A percentile compares a stretch with the other conserved stretches of the same genome.
These are phyloP conservation scores for Aulographum hederae DNA, from an alignment of 2,329 filamentous ascomycete species.

Conservation along the genomic window DNA sequence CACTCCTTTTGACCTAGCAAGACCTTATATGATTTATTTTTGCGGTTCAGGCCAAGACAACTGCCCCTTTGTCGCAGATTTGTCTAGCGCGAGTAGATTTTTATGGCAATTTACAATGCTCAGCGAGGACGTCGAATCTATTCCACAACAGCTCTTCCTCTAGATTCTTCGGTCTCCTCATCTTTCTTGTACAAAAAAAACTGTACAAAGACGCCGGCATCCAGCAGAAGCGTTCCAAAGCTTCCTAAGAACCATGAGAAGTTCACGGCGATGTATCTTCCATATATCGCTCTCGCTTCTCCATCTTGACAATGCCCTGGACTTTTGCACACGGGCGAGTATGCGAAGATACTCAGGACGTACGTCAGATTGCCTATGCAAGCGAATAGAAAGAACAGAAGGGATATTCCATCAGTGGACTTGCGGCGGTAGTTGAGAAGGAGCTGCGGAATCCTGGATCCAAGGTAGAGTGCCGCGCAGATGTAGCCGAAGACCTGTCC, in stretches of 20 bases:
- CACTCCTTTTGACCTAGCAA: no score
- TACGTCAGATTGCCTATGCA: conserved; percentile 92
- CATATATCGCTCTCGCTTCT: conserved; percentile 52
- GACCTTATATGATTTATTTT: no score
- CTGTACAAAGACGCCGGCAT: conserved; percentile 74
- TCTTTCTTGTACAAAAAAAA: conserved; percentile 65
- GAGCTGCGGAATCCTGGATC: conserved; percentile 75
- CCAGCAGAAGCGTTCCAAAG: conserved; percentile 68
- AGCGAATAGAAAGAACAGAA: conserved; percentile 92
- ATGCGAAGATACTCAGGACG: conserved; percentile 80
- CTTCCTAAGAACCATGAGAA: conserved; percentile 81
- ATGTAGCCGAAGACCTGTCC: conserved; percentile 91
- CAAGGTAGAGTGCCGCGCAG: conserved; percentile 76
- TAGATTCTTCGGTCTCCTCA: conserved; percentile 13
- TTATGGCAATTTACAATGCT: no score
- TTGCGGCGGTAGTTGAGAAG: conserved; percentile 84
- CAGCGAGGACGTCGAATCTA: no score
- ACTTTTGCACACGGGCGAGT: conserved; percentile 40
- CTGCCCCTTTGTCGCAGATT: no score
- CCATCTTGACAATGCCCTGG: conserved; percentile 37
- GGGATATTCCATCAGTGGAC: conserved; percentile 79
- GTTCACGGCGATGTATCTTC: conserved; percentile 73
- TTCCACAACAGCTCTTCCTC: no score
- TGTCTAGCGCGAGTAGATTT: no score
- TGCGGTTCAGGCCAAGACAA: no score